A percentile compares a stretch with the other conserved stretches of the same genome.
phyloP scores from a whole-genome alignment of 1,139 yeast genomes.

The Kurtzmaniella quercitrusa region DNA sequence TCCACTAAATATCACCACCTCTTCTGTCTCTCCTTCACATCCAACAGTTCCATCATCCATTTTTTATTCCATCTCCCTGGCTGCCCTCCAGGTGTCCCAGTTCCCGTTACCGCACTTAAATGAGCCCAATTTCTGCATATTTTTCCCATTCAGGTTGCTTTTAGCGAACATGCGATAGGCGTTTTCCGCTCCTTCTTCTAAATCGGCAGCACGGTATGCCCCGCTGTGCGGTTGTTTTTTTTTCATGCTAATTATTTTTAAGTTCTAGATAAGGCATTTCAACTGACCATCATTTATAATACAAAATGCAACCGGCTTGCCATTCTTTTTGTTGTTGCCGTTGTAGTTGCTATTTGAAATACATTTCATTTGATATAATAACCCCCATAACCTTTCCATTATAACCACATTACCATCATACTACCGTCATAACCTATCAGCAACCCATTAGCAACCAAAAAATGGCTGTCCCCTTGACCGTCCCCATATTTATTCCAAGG shows the following conservation, averaged over 20 bases:
- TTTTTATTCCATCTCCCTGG: background rate
- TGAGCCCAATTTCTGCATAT: background rate
- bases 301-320: background rate
- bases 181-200: background rate
- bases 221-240: background rate
- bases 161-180: background rate
- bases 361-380: too few relatives aligned
- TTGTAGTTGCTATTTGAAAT: too few relatives aligned
- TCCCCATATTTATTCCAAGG: background rate
- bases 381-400: too few relatives aligned
- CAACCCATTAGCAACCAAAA: too few relatives aligned
- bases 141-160: background rate
- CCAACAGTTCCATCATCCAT: background rate
- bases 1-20: too few relatives aligned
- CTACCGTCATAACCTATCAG: too few relatives aligned
- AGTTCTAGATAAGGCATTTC: background rate
- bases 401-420: too few relatives aligned
- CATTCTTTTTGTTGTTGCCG: too few relatives aligned
- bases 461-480: background rate
- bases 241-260: background rate
- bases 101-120: background rate
- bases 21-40: too few relatives aligned
- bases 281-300: background rate
- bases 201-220: background rate
- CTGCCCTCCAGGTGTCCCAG: background rate